Base-by-base conservation (phyloP, 805 yeast species). In the Sugiyamaella marilandica region DNA sequence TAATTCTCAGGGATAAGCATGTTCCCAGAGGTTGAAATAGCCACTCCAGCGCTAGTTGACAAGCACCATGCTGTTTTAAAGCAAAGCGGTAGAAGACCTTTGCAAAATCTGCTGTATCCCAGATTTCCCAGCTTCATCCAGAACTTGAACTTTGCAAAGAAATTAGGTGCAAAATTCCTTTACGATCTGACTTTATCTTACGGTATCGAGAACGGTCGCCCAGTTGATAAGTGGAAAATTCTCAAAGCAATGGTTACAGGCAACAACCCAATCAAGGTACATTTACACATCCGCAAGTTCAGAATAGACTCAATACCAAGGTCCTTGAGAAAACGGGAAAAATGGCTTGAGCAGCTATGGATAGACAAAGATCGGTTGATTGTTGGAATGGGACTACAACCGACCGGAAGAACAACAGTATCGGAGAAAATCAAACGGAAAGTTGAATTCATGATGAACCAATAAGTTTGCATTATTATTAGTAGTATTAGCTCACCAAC, bases 11-110 rank as follows among this genome's bases (percentile, higher is more conserved):
- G 95, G 87, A 60, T 89, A 0, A 81, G 83, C 0, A 57, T 87
- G 8, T 90, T 90, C 59, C 97, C 97, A 0, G 97, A 91, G 67
- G 96, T 87, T 3, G 86, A 85, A 61, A 79, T 85, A 26, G 59
- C 60, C 51, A 47, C 55, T 1, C 47, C 51, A 3, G 32, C 53
- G 74, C 44, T 65, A 59, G 39, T 71, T 45, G 57, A 65, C 61
- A 49, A 77, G 39, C 95, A 89, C 55, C 71, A 75, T 37, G 73
- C 76, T 31, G 74, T 82, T 55, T 75, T 83, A 45, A 77, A 76
- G 39, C 75, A 76, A 52, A 81, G 76, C 60, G 84, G 76, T 51
- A 71, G 85, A n/a, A 87, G 92, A 0, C 68, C 66, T 13, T 74
- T 85, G 16, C 66, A 77, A 10, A 75, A 86, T 56, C 69, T 87